phyloP scores from a whole-genome alignment of 352 stramenopile genomes.

The Phytophthora syringae region DNA sequence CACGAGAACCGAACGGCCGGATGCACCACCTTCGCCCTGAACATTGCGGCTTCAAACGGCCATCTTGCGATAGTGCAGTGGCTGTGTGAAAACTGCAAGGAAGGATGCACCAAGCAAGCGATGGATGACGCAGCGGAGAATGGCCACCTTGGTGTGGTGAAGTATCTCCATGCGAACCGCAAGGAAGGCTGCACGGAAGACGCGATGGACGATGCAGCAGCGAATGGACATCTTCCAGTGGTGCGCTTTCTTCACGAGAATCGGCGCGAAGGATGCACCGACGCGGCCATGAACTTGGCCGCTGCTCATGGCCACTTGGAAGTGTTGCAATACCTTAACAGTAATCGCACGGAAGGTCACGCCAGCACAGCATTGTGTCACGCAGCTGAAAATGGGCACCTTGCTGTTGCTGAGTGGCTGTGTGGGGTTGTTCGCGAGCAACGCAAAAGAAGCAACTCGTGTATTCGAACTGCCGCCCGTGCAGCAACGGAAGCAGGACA shows the following conservation, averaged over 20 bases:
- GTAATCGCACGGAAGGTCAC: conserved; percentile 23
- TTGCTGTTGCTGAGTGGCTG: conserved; percentile 16
- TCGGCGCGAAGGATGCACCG: conserved; percentile 25
- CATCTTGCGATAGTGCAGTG: conserved; percentile 17
- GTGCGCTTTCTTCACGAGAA: conserved; percentile 25
- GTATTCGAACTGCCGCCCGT: conserved; percentile 15
- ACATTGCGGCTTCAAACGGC: conserved; percentile 12
- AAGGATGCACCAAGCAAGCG: conserved; percentile 19
- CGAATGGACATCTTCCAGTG: conserved; percentile 16
- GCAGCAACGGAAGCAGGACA: conserved; percentile 18
- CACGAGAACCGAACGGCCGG: conserved; percentile 17
- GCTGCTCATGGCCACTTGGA: conserved; percentile 18
- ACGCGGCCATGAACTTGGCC: conserved; percentile 16
- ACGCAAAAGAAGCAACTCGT: conserved; percentile 18
- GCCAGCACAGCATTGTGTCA: conserved; percentile 5
- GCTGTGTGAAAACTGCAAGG: conserved; percentile 16
- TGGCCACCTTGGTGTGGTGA: conserved; percentile 20
- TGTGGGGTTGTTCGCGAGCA: conserved; percentile 14
- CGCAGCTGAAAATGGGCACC: conserved; percentile 17
- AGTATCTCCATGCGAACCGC: conserved; percentile 25
- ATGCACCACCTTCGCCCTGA: conserved; percentile 22
- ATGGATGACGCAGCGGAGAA: conserved; percentile 25
- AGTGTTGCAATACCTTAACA: conserved; percentile 13
- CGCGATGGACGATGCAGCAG: conserved; percentile 27
- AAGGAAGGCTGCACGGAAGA: conserved; percentile 22